phyloP scores from a whole-genome alignment of 805 yeast genomes.

The Blastobotrys peoriensis region DNA sequence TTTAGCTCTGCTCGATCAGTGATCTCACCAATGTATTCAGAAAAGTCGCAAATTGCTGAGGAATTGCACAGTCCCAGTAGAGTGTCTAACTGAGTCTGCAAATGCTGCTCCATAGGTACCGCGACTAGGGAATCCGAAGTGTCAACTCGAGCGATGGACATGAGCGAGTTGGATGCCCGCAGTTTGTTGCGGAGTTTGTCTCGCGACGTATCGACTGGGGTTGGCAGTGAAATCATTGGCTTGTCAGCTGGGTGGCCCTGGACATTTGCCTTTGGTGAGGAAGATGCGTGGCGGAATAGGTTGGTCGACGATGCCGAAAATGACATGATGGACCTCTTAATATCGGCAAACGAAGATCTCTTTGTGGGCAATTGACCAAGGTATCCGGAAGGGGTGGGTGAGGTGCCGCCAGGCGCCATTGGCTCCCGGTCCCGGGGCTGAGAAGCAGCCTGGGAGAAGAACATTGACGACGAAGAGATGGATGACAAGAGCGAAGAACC shows the following conservation, averaged over 20 bases:
- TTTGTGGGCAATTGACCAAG: constrained; percentile 6
- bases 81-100: constrained; percentile 28
- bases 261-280: constrained; percentile 4
- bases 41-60: constrained; percentile 30
- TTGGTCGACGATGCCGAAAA: constrained; percentile 8
- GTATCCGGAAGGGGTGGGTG: constrained; percentile 3
- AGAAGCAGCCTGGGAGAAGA: constrained; percentile 8
- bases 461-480: constrained; percentile 11
- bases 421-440: constrained; percentile 4
- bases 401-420: background rate
- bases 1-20: constrained; percentile 22
- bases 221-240: constrained; percentile 51
- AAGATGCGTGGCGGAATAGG: constrained; percentile 5
- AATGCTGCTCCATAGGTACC: constrained; percentile 33
- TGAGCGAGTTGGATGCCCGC: constrained; percentile 43
- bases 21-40: constrained; percentile 24
- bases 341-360: constrained; percentile 11
- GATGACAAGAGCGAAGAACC: constrained; percentile 10
- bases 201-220: constrained; percentile 49
- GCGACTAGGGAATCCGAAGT: constrained; percentile 23
- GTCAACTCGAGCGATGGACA: constrained; percentile 32
- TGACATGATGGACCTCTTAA: constrained; percentile 13
- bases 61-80: constrained; percentile 35
- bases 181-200: constrained; percentile 50
- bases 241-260: constrained; percentile 23